Evolutionary conservation across 164 flowering plant species (phyloP).

Genomic region (Hamamelis virginiana): DNA sequence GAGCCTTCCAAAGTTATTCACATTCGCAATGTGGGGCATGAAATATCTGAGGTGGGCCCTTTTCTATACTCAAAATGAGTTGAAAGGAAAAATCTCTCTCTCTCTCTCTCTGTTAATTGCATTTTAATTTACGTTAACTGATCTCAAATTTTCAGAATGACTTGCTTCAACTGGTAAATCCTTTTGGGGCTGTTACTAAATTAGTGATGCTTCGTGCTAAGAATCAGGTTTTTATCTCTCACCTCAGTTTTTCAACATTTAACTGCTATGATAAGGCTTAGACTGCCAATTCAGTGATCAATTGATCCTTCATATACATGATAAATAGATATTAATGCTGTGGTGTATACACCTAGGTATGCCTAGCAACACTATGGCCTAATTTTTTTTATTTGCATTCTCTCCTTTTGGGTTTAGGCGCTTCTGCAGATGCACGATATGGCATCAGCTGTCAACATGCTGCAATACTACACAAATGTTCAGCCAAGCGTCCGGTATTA

Average conservation of each 20-base stretch:
- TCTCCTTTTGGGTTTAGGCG: conserved; percentile 51
- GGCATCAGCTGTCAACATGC: conserved; percentile 68
- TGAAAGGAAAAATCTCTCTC: not conserved
- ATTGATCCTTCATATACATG: too few species aligned
- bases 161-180: conserved; percentile 87
- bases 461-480: conserved; percentile 75
- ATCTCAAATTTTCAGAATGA: conserved; percentile 53
- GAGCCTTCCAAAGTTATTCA: conserved; percentile 98
- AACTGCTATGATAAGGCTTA: too few species aligned
- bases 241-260: too few species aligned
- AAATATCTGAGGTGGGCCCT: conserved; percentile 76
- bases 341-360: not conserved
- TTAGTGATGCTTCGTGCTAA: conserved; percentile 97
- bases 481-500: conserved; percentile 84
- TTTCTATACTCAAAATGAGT: not conserved
- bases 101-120: too few species aligned
- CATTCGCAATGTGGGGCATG: conserved; percentile 96
- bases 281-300: too few species aligned
- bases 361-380: not conserved
- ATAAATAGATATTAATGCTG: not conserved
- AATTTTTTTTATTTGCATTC: not conserved
- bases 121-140: too few species aligned
- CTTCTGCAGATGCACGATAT: conserved; percentile 96
- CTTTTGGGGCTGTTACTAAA: conserved; percentile 86
- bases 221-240: conserved; percentile 63